Evolutionary conservation across 2,329 filamentous ascomycete genomes (phyloP), one percentile per base, ranked within the genome.

Genomic region (Biscogniauxia marginata): DNA sequence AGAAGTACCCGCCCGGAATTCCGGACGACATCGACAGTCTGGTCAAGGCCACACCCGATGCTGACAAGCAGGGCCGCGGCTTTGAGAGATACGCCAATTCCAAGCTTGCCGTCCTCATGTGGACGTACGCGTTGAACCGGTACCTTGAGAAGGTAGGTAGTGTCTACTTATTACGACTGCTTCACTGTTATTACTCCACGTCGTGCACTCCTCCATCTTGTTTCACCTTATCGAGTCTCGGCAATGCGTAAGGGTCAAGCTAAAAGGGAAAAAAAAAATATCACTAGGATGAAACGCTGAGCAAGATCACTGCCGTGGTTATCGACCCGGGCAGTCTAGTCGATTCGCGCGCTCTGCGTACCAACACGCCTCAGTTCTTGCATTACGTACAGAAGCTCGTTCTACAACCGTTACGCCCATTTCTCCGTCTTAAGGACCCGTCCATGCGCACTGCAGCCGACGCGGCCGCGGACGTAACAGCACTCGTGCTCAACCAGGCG

Each of bases 11-110:
- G 0, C 69, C 75, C 1, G 55, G 43, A 0, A 66, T 79, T 34
- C 73, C 74, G 0, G 61, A 69, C 1, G 64, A 75, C 48, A 46
- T 77, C 2, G 72, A 75, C 4, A 43, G 66, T 2, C 63, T 78
- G 46, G 66, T 73, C 7, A 70, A 73, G 49, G 73, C 74, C 1
- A 23, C 48, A 0, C 53, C 64, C 3, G 72, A 75, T 55, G 55
- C 52, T 0, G 71, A 78, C 18, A 67, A 71, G 20, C 58, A 70
- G 20, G 76, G 73, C 3, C 64, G 67, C 4, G 77, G 77, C 3
- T 78, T 77, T 25, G 70, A 75, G 52, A 65, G 75, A 52, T 81
- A 79, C 60, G 76, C 69, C 2, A 72, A 71, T 21, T 72, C 74
- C 0, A 80, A 79, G 60, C 60, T 67, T 5, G 75, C 71, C 3